Base-by-base conservation (phyloP, 257 asterid species). In the Jacaranda copaia region DNA sequence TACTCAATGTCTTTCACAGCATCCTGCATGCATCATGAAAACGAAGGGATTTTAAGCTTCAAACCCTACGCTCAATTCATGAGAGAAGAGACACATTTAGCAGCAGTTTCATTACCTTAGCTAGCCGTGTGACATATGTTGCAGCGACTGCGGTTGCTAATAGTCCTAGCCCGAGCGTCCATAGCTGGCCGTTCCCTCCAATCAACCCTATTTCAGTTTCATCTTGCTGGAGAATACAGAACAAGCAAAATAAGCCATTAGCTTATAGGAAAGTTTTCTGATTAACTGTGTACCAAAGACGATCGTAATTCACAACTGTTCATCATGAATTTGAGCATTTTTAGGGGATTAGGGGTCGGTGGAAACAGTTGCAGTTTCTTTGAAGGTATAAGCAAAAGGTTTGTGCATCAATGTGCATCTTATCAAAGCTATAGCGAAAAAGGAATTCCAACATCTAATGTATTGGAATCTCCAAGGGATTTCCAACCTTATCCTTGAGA, bases 121-220 rank as follows among this genome's bases (percentile, higher is more conserved):
- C 99, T 39, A 95, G 88, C 73, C 87, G 86, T 5, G 98, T 86
- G 8, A 95, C 96, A 19, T 93, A 95, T 9, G 97, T 80, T 51
- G 99, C 98, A 53, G 98, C 99, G 3, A 93, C 13, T 16, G 91
- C 98, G 6, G 98, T 95, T 39, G 89, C 91, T 66, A 93, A 82
- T 38, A 95, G 86, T 15, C 98, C 98, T 68, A 91, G 20, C 38
- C 97, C 99, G 6, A 93, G 98, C 5, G 96, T 91, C 86, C 86
- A 63, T 20, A 92, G 90, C 89, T 89, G 96, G 38, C 93, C 87
- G 4, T 80, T 91, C 62, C 97, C 94, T 83, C 97, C 96, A 6
- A 77, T 42, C 36, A 91, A 78, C 70, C 92, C 94, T 16, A 85
- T 13, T 56, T 83, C 94, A 53, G 98, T 80, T 59, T 88, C 99